Base-by-base conservation (phyloP, 2,329 filamentous ascomycete species). In the Erysiphe pulchra region DNA sequence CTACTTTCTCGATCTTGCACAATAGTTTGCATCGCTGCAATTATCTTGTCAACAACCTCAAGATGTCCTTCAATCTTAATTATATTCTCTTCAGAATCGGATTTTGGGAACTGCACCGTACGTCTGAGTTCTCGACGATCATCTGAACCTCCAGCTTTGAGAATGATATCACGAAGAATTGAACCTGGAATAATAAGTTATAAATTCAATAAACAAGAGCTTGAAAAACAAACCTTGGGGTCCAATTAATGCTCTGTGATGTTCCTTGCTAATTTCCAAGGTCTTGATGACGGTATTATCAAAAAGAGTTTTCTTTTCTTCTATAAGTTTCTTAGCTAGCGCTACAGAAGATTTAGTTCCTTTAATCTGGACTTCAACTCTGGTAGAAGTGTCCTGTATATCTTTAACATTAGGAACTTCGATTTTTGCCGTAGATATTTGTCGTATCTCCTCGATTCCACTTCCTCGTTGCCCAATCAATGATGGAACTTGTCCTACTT, bases 91-190 rank as follows among this genome's bases (percentile, higher is more conserved):
- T 80, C 77, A 45, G 78, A 73, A 47, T 92, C 86, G 52, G 82
- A 77, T 60, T 86, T 85, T 47, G 90, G 90, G 68, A 98, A 95
- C 60, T 87, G 85, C 49, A 98, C 84, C 55, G 87, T 84, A 50
- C 87, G 81, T 45, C 85, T 82, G 54, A 90, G 73, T 50, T 81
- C 78, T 37, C 81, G 77, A 50, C 79, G 74, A 57, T 93, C 86
- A 53, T 85, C 80, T 34, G 86, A 85, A 10, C 90, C 92, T 50
- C 90, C 92, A 42, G 90, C 86, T 55, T 81, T 74, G 46, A 80
- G 68, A 46, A 98, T 81, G 49, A 98, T 85, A 50, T 82, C 77
- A 50, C 81, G 81, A 48, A 98, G 77, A 57, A 79, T 90, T 40
- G 82, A 69, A 55, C 86, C 83, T 87, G 47, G n/a, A 41, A 1